Base-by-base conservation (phyloP, 495 filamentous ascomycete species). In the Podospora didyma region DNA sequence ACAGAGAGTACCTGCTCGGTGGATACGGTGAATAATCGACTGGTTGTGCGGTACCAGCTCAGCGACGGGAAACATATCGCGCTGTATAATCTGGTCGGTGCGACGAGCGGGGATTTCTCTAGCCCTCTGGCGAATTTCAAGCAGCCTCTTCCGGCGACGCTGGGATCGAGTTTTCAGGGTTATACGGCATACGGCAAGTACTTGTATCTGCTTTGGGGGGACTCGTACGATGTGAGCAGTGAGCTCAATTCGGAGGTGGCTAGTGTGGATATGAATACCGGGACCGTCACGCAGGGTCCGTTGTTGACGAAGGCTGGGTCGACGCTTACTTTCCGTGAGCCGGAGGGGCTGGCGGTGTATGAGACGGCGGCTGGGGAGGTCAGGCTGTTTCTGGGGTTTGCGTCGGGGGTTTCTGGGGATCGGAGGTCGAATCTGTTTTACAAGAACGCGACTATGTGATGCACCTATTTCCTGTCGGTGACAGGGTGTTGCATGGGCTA, bases 21-120 rank as follows among this genome's bases (percentile, higher is more conserved):
- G 14, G 49, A 19, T 16, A n/a, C 49, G 14, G 49, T 52, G 3
- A 52, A 37, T 14, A 37, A 42, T 34, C 49, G 23, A 3, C 49
- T 52, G 16, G 19, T 52, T 4, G 35, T 42, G 49, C 24, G 49
- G 7, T 52, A 52, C 31, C 34, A 52, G 11, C 49, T 37, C 7
- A 6, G 17, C 19, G 35, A 31, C 11, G 49, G 28, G 6, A 37
- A 52, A 17, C 28, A 52, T 28, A 52, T 52, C 3, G 49, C 49
- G 3, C 24, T 52, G 14, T 39, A 31, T 31, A 9, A 31, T 31
- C 26, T 31, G 4, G 26, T 4, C 4, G 44, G 19, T 4, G 56
- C 57, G 2, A 59, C 51, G 7, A 35, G 19, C n/a, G 51, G 57
- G 5, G 41, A 59, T n/a, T 59, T 59, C 46, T 54, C 57, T 4